A percentile compares a stretch with the other conserved stretches of the same genome.
Evolutionary conservation across 2,329 filamentous ascomycete species (phyloP).

Genomic region (Didymella segeticola): DNA sequence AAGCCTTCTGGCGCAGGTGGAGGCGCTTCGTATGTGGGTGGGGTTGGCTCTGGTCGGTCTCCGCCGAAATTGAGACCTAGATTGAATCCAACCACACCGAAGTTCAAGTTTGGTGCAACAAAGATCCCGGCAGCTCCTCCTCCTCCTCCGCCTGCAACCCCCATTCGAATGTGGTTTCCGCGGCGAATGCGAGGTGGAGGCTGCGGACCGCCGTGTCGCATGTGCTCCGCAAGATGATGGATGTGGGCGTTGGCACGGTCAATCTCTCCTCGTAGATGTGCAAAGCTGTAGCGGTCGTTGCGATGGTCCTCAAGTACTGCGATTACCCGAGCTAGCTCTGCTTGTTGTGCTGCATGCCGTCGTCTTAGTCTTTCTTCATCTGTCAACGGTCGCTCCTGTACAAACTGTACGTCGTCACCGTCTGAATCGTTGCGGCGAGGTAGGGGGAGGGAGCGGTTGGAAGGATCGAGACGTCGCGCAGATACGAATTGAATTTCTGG

Average conservation of each 20-base stretch:
- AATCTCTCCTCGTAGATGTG: conserved; percentile 31
- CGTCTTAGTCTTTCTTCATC: conserved; percentile 27
- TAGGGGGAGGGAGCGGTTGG: conserved; percentile 11
- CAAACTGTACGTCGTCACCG: conserved; percentile 42
- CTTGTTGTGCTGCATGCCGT: conserved; percentile 7
- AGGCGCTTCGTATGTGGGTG: conserved; percentile 67
- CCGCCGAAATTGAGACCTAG: conserved; percentile 49
- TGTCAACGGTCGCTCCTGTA: conserved; percentile 33
- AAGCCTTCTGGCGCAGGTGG: conserved; percentile 76
- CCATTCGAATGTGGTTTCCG: conserved; percentile 27
- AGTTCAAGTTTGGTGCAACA: conserved; percentile 46
- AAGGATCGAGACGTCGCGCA: conserved; percentile 34
- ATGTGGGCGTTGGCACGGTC: conserved; percentile 30
- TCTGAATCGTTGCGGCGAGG: conserved; percentile 21
- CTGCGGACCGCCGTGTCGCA: conserved; percentile 23
- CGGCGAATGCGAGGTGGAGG: conserved; percentile 23
- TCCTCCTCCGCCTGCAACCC: conserved; percentile 2
- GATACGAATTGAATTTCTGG: conserved; percentile 61
- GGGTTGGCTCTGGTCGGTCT: conserved; percentile 31
- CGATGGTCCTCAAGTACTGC: conserved; percentile 27
- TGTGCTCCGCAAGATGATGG: conserved; percentile 19
- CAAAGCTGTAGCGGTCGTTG: conserved; percentile 15
- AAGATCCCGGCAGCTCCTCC: conserved; percentile 1
- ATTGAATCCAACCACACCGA: conserved; percentile 53
- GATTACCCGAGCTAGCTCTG: conserved; percentile 27